These are phyloP conservation scores for Cytospora leucostoma DNA, from an alignment of 2,329 filamentous ascomycete species.

Conservation along the genomic window DNA sequence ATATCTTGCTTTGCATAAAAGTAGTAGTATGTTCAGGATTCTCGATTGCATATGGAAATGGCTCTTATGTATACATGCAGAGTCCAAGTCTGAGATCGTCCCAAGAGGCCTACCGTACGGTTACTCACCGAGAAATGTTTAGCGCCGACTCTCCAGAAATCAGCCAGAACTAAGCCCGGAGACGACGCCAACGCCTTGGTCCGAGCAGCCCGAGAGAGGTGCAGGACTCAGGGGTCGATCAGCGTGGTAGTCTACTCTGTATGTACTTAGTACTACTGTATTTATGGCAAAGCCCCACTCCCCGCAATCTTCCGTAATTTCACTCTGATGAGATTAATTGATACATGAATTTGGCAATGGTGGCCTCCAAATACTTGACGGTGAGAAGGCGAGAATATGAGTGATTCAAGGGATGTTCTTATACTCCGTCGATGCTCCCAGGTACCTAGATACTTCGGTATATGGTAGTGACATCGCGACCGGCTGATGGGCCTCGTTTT, in stretches of 20 bases:
- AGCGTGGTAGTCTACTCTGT: conserved; percentile 1
- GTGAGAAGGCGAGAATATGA: no score
- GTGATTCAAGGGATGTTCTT: no score
- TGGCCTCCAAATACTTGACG: neutral
- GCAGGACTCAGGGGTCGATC: neutral
- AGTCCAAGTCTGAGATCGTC: neutral
- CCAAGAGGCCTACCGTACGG: neutral
- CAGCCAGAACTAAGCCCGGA: neutral
- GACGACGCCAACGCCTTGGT: neutral
- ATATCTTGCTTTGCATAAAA: conserved; percentile 19
- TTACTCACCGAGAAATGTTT: neutral
- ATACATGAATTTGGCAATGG: neutral
- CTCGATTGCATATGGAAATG: neutral
- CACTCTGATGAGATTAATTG: conserved; percentile 20
- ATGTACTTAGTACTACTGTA: conserved; percentile 1
- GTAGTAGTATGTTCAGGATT: conserved; percentile 14
- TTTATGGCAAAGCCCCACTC: conserved; percentile 16
- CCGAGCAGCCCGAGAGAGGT: neutral
- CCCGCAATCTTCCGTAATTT: conserved; percentile 19
- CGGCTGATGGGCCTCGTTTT: no score
- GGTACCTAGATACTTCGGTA: no score
- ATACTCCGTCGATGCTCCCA: no score
- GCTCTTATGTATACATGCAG: neutral
- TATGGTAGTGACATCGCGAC: no score
- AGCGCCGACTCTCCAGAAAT: neutral